These are phyloP conservation scores for Fusarium verrucosum DNA, from an alignment of 2,329 filamentous ascomycete genomes.

Conservation along the genomic window DNA sequence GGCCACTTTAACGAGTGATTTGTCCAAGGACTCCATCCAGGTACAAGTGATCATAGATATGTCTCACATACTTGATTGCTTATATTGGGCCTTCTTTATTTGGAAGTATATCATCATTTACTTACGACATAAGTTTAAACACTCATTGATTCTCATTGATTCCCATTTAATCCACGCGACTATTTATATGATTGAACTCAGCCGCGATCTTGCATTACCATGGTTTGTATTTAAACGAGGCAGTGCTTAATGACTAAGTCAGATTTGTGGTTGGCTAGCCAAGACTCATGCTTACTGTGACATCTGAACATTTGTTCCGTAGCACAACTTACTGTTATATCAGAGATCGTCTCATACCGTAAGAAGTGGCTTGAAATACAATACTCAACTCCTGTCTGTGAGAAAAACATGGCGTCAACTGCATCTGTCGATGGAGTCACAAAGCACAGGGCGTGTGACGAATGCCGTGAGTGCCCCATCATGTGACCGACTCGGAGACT, in stretches of 20 bases:
- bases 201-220: neutral
- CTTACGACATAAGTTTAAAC: neutral
- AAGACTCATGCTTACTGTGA: constrained; percentile 6
- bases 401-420: constrained; percentile 37
- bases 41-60: neutral
- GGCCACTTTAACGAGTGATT: neutral
- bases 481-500: constrained; percentile 40
- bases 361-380: neutral
- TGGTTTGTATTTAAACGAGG: neutral
- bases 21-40: too few relatives aligned
- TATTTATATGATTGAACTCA: neutral
- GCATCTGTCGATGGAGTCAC: constrained; percentile 39
- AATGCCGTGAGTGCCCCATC: constrained; percentile 65
- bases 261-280: constrained; percentile 3
- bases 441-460: constrained; percentile 72
- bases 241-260: constrained; percentile 22
- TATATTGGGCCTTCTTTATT: too few relatives aligned
- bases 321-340: neutral
- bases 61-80: neutral
- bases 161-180: neutral
- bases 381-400: neutral
- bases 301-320: neutral
- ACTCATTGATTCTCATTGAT: neutral
- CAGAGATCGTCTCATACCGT: neutral
- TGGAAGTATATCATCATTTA: too few relatives aligned